Base-by-base conservation (phyloP, 1,139 yeast species). In the Scheffersomyces cryptocercus region DNA sequence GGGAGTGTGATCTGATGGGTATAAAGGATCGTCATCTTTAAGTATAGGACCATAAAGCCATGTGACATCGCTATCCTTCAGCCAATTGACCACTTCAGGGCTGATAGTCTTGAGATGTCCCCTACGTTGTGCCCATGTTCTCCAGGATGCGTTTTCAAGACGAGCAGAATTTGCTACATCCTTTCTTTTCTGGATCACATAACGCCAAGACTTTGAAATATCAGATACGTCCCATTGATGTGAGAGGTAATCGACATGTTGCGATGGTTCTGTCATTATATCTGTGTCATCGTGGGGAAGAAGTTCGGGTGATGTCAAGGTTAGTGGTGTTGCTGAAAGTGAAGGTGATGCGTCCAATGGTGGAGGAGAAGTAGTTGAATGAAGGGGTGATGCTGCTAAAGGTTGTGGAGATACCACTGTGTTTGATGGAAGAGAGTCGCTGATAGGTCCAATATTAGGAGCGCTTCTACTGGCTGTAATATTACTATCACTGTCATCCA, bases 201-300 rank as follows among this genome's bases (percentile, higher is more conserved):
- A 93, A 51, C 97, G 77, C 99, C 99, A 93, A 32, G 96, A 88
- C 53, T 88, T 88, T 11, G 96, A 87, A 34, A 93, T 88, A 62
- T 93, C 99, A 4, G 84, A 73, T 52, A 91, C 98, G 56, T 89
- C 89, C 99, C 99, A 93, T 61, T 93, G 80, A 61, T 93, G 97
- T 4, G 97, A 88, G 37, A 93, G 75, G 64, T 93, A 93, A 68
- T 93, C 99, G 12, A 93, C 99, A 59, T 91, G 97, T 41, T 85
- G 79, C 38, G 86, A 80, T 5, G 98, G 97, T 57, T 88, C 95
- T 51, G 81, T 80, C 42, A 79, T 79, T 32, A 91, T 75, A 55
- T 87, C 95, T 28, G 84, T 81, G 65, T 93, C 99, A 65, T 93
- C 99, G 56, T 87, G 90, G 12, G 89, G 88, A 30, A 67, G 59